Evolutionary conservation across 2,329 filamentous ascomycete genomes (phyloP).

Genomic region (Stromatinia cepivora): DNA sequence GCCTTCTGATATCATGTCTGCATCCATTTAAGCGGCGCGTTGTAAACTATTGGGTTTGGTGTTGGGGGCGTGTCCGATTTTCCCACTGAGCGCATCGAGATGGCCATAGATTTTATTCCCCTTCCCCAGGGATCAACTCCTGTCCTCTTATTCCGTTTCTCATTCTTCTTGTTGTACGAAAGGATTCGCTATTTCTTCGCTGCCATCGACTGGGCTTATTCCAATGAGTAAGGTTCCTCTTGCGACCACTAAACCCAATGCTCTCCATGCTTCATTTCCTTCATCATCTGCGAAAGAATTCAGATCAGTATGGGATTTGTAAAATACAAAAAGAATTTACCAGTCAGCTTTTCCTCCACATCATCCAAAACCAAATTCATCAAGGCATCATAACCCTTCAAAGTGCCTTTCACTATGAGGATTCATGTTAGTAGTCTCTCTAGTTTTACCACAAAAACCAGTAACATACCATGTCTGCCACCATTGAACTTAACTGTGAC

Average conservation of each 20-base stretch:
- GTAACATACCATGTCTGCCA: conserved; percentile 75
- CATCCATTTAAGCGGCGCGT: neutral
- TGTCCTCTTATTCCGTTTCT: conserved; percentile 20
- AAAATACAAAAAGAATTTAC: conserved; percentile 50
- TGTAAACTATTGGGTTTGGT: conserved; percentile 4
- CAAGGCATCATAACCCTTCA: conserved; percentile 95
- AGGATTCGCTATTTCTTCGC: conserved; percentile 93
- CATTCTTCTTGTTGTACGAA: conserved; percentile 74
- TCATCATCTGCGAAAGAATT: conserved; percentile 69
- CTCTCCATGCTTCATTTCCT: conserved; percentile 74
- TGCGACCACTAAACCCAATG: conserved; percentile 76
- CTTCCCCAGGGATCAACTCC: neutral
- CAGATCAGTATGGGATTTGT: conserved; percentile 2
- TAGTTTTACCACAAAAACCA: neutral
- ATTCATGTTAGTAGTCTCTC: neutral
- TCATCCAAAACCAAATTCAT: conserved; percentile 98
- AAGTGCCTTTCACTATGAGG: conserved; percentile 71
- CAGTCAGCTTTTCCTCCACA: conserved; percentile 84
- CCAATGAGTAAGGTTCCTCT: conserved; percentile 90
- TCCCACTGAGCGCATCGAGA: neutral
- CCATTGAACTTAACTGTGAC: conserved; percentile 97
- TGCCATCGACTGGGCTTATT: conserved; percentile 90
- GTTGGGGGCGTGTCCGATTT: neutral
- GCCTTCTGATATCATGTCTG: neutral
- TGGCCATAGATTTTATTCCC: neutral